Percentiles rank a stretch among this genome's conserved stretches.
phyloP scores from a whole-genome alignment of 2,329 filamentous ascomycete species.

The Emmonsiellopsis sp. region DNA sequence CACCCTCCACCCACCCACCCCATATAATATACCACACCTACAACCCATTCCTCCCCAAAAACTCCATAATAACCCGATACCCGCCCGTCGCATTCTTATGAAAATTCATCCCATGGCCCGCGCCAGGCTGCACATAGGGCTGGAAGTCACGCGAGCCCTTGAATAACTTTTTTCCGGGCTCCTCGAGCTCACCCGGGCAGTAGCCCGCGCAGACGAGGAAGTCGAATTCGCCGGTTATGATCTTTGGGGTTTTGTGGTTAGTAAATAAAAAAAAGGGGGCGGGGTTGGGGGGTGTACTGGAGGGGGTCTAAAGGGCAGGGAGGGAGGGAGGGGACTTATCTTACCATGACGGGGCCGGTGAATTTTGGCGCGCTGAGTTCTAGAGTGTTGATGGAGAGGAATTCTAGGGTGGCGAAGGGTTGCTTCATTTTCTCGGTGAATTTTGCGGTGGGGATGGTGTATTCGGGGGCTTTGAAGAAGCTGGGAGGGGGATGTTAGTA shows the following conservation, averaged over 20 bases:
- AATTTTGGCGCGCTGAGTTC: constrained; percentile 18
- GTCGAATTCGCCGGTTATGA: constrained; percentile 26
- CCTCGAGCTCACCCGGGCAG: constrained; percentile 21
- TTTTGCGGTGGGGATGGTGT: constrained; percentile 11
- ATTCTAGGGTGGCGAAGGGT: constrained; percentile 12
- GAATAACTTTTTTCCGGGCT: constrained; percentile 18
- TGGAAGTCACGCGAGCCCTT: constrained; percentile 18
- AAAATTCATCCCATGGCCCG: constrained; percentile 28
- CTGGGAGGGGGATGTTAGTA: neutral
- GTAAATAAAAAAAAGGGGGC: neutral
- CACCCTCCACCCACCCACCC: neutral
- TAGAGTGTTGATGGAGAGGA: constrained; percentile 14
- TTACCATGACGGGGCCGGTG: constrained; percentile 19
- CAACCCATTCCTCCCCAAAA: constrained; percentile 12
- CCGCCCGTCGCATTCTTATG: constrained; percentile 29
- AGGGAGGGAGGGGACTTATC: too few species aligned
- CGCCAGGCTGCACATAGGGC: constrained; percentile 26
- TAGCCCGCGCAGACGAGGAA: constrained; percentile 28
- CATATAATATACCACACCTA: neutral
- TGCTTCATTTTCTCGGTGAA: constrained; percentile 13
- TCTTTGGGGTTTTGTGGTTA: constrained; percentile 11
- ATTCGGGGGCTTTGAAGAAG: neutral
- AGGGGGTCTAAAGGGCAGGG: neutral
- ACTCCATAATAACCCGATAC: constrained; percentile 19
- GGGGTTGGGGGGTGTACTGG: neutral